phyloP scores from a whole-genome alignment of 192 early-diverging fungal species.

The Dimargaris xerosporica region DNA sequence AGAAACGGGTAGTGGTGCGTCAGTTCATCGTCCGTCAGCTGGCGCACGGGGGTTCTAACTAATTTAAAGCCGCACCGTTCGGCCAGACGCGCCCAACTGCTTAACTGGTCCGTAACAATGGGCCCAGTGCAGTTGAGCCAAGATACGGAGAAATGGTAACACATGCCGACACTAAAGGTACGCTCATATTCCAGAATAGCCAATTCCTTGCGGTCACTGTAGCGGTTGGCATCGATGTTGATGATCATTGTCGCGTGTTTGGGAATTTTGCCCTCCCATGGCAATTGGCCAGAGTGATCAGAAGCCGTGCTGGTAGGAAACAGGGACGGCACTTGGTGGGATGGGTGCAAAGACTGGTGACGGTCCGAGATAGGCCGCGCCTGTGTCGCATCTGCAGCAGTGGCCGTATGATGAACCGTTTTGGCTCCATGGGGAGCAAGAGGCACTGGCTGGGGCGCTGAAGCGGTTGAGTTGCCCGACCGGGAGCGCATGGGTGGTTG shows the following conservation, averaged over 20 bases:
- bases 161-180: constrained; percentile 69
- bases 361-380: no score
- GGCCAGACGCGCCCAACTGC: constrained; percentile 60
- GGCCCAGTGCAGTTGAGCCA: constrained; percentile 90
- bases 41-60: constrained; percentile 74
- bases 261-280: background rate
- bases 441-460: no score
- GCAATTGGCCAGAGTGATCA: background rate
- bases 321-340: no score
- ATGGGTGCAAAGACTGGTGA: no score
- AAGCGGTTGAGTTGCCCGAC: no score
- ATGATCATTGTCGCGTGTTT: constrained; percentile 23
- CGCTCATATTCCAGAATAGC: constrained; percentile 83
- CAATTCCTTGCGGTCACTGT: constrained; percentile 61
- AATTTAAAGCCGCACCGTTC: constrained; percentile 78
- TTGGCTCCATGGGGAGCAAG: no score
- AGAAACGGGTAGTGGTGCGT: constrained; percentile 86
- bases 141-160: constrained; percentile 86
- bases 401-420: no score
- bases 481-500: no score
- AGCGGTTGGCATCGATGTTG: constrained; percentile 68
- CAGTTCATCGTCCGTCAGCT: constrained; percentile 35
- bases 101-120: constrained; percentile 73
- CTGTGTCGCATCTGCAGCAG: no score
- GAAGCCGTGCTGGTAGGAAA: background rate